These are phyloP conservation scores for Bryoerythrophyllum caledonicum DNA, from an alignment of 225 moss, liverwort and hornwort genomes.

Conservation along the genomic window DNA sequence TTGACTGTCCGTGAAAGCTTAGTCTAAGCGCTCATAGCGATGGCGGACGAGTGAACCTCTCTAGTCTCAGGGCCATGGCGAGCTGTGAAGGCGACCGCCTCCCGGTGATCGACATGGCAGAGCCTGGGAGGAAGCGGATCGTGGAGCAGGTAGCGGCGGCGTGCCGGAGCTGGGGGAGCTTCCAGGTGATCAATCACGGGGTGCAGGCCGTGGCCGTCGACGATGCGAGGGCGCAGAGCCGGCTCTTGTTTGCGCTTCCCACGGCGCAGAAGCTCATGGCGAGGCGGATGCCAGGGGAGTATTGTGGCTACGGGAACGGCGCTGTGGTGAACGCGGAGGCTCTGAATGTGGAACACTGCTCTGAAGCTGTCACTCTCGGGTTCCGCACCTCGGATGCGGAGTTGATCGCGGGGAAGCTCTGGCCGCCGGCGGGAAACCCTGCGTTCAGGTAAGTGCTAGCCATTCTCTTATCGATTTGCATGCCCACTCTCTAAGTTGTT, in stretches of 20 bases:
- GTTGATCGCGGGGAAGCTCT: not conserved
- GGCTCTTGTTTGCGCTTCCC: slow-evolving; percentile 15
- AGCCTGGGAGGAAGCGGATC: not conserved
- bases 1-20: not conserved
- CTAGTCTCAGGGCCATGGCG: not conserved
- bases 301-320: slow-evolving; percentile 11
- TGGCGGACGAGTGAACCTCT: not conserved
- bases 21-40: not conserved
- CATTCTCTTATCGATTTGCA: not conserved
- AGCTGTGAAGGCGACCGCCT: not conserved
- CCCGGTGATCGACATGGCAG: slow-evolving; percentile 3
- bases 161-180: slow-evolving; percentile 6
- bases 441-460: slow-evolving; percentile 10
- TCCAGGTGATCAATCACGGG: slow-evolving; percentile 9
- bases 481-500: not conserved
- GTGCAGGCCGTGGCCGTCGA: not conserved
- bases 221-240: not conserved
- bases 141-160: not conserved
- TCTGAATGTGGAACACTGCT: not conserved
- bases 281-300: slow-evolving; percentile 11
- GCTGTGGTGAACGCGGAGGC: slow-evolving; percentile 2
- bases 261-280: not conserved
- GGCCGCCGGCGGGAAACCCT: not conserved
- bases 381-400: not conserved
- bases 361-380: slow-evolving; percentile 1